Evolutionary conservation across 2,329 filamentous ascomycete species (phyloP).

Genomic region (Chrysoporthe cubensis): DNA sequence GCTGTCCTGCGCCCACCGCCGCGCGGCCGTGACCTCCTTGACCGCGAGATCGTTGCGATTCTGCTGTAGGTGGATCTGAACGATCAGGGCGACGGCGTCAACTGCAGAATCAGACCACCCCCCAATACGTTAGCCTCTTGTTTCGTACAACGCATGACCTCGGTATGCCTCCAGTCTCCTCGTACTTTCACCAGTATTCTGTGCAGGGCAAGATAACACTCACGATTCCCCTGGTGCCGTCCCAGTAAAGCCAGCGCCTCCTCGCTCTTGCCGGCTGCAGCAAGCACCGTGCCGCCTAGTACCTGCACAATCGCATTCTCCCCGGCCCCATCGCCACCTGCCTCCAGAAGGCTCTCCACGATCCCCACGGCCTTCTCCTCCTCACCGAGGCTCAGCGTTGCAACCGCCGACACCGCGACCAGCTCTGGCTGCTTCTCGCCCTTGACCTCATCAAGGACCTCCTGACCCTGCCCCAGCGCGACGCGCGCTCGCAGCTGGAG

Average conservation of each 20-base stretch:
- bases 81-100: constrained; percentile 81
- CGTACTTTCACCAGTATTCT: constrained; percentile 3
- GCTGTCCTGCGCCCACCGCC: constrained; percentile 94
- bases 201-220: constrained; percentile 39
- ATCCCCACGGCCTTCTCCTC: constrained; percentile 63
- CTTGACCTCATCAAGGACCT: constrained; percentile 71
- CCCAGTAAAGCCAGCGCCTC: constrained; percentile 79
- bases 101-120: constrained; percentile 44
- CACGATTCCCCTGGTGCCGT: constrained; percentile 86
- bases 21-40: constrained; percentile 84
- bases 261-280: constrained; percentile 79
- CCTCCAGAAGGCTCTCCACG: constrained; percentile 69
- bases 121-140: constrained; percentile 32
- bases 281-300: constrained; percentile 78
- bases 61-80: constrained; percentile 90
- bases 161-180: neutral
- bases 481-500: constrained; percentile 82
- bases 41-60: constrained; percentile 89
- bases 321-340: constrained; percentile 65
- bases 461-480: constrained; percentile 76
- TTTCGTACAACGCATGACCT: constrained; percentile 9
- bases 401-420: constrained; percentile 75
- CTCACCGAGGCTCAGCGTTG: constrained; percentile 66
- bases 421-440: constrained; percentile 71
- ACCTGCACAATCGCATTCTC: constrained; percentile 85